A percentile compares a stretch with the other conserved stretches of the same genome.
Evolutionary conservation across 768 basidiomycete genomes (phyloP).

Genomic region (Mycena haematopus): DNA sequence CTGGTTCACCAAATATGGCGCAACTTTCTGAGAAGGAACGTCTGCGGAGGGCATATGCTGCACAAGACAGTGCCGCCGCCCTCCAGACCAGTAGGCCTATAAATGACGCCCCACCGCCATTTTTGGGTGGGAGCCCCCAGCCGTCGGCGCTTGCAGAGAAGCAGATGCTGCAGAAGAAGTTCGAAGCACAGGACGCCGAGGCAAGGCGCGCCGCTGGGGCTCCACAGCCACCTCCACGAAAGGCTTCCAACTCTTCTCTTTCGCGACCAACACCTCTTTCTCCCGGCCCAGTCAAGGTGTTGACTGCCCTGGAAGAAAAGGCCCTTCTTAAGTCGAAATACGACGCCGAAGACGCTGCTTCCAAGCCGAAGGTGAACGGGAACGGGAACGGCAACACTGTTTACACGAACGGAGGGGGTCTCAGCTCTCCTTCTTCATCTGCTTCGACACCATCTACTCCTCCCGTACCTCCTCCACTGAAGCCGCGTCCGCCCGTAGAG

Average conservation of each 20-base stretch:
- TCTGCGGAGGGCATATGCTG: slow-evolving; percentile 67
- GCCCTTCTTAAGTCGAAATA: slow-evolving; percentile 69
- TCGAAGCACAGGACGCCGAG: slow-evolving; percentile 60
- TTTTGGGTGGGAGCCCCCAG: slow-evolving; percentile 33
- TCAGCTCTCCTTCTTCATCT: slow-evolving; percentile 31
- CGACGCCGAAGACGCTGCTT: slow-evolving; percentile 56
- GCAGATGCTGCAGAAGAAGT: slow-evolving; percentile 59
- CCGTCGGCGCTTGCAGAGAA: slow-evolving; percentile 54
- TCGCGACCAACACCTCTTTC: slow-evolving; percentile 44
- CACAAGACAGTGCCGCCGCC: slow-evolving; percentile 63
- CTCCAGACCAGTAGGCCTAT: slow-evolving; percentile 35
- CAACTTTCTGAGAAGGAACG: slow-evolving; percentile 72
- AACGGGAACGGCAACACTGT: slow-evolving; percentile 32
- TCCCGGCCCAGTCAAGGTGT: slow-evolving; percentile 38
- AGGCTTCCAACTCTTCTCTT: slow-evolving; percentile 27
- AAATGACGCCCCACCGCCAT: slow-evolving; percentile 34
- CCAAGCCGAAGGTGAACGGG: slow-evolving; percentile 37
- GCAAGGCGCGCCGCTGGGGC: slow-evolving; percentile 36
- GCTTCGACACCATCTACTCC: slow-evolving; percentile 29
- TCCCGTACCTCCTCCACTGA: slow-evolving; percentile 69
- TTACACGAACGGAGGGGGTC: slow-evolving; percentile 27
- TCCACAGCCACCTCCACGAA: slow-evolving; percentile 31
- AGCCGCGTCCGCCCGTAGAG: slow-evolving; percentile 77
- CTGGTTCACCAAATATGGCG: slow-evolving; percentile 43
- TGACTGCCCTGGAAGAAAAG: slow-evolving; percentile 85